Evolutionary conservation across 768 basidiomycete species (phyloP).

Genomic region (Galerina sulciceps): DNA sequence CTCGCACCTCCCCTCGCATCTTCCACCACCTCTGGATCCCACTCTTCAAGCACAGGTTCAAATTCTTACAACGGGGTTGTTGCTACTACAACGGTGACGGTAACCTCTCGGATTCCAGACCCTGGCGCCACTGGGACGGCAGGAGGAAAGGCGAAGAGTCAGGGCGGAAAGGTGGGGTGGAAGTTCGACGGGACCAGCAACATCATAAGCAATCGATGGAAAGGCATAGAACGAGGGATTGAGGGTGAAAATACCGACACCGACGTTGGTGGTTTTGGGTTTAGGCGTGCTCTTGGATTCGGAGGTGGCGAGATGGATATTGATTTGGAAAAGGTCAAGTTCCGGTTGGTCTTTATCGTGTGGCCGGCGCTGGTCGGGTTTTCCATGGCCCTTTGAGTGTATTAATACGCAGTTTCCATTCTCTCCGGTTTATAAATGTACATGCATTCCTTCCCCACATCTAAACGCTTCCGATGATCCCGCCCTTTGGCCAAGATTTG

Average conservation of each 20-base stretch:
- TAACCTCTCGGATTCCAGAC: slow-evolving; percentile 11
- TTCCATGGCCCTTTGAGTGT: slow-evolving; percentile 43
- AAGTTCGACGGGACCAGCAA: too few relatives aligned
- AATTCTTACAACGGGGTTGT: neutral
- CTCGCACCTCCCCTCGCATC: slow-evolving; percentile 3
- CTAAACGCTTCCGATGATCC: too few relatives aligned
- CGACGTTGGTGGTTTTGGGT: neutral
- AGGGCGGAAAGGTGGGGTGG: neutral
- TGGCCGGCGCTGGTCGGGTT: slow-evolving; percentile 63
- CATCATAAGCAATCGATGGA: too few relatives aligned
- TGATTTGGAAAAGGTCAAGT: slow-evolving; percentile 42
- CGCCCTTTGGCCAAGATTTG: too few relatives aligned
- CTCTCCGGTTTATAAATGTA: too few relatives aligned
- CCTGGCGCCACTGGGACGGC: neutral
- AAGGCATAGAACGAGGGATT: too few relatives aligned
- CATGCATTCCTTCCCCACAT: too few relatives aligned
- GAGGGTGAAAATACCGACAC: too few relatives aligned
- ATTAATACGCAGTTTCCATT: too few relatives aligned
- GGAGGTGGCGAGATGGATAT: neutral
- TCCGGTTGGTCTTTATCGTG: slow-evolving; percentile 52
- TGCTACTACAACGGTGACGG: slow-evolving; percentile 9
- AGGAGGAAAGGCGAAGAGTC: neutral
- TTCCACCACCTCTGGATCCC: neutral
- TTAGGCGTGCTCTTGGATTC: neutral
- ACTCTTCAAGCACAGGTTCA: neutral